Conservation (phyloP, 108 stramenopile genomes). For the Pseudonitzschia multistriata region DNA sequence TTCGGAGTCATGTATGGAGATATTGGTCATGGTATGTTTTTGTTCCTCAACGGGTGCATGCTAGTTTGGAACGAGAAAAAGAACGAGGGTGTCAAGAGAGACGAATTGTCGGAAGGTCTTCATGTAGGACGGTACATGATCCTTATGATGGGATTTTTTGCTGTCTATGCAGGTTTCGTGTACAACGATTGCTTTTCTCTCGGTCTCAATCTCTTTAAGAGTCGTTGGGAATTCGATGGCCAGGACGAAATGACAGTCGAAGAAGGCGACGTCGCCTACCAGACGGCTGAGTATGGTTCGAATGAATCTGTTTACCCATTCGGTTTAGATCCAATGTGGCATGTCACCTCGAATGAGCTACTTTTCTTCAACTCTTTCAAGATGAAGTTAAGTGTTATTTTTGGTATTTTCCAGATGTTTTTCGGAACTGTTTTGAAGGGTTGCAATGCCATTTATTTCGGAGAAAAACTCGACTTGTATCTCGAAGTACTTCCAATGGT, state of each 20-base stretch:
- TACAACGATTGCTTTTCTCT: slow-evolving; percentile 99
- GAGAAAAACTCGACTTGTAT: slow-evolving; percentile 84
- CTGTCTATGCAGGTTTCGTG: slow-evolving; percentile 94
- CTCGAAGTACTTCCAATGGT: slow-evolving; percentile 98
- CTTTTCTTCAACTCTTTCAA: slow-evolving; percentile 99
- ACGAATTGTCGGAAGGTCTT: slow-evolving; percentile 86
- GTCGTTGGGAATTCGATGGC: slow-evolving; percentile 78
- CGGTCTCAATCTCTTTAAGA: slow-evolving; percentile 90
- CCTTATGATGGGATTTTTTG: slow-evolving; percentile 96
- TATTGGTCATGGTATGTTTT: slow-evolving; percentile 94
- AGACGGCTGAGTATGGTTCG: slow-evolving; percentile 67
- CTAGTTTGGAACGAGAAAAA: slow-evolving; percentile 81
- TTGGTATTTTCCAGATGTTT: slow-evolving; percentile 98
- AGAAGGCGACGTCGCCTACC: slow-evolving; percentile 64
- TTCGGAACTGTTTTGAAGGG: slow-evolving; percentile 92
- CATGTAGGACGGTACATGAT: slow-evolving; percentile 96
- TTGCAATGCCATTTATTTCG: slow-evolving; percentile 91
- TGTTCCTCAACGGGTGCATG: slow-evolving; percentile 80
- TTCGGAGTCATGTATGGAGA: slow-evolving; percentile 99
- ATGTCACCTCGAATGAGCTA: slow-evolving; percentile 92
- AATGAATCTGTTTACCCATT: slow-evolving; percentile 92
- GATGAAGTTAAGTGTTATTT: slow-evolving; percentile 98
- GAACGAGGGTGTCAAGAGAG: slow-evolving; percentile 76
- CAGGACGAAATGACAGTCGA: slow-evolving; percentile 59
- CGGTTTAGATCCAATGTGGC: slow-evolving; percentile 98